These are phyloP conservation scores for Prunus campanulata DNA, from an alignment of 306 rosid genomes.

Conservation along the genomic window DNA sequence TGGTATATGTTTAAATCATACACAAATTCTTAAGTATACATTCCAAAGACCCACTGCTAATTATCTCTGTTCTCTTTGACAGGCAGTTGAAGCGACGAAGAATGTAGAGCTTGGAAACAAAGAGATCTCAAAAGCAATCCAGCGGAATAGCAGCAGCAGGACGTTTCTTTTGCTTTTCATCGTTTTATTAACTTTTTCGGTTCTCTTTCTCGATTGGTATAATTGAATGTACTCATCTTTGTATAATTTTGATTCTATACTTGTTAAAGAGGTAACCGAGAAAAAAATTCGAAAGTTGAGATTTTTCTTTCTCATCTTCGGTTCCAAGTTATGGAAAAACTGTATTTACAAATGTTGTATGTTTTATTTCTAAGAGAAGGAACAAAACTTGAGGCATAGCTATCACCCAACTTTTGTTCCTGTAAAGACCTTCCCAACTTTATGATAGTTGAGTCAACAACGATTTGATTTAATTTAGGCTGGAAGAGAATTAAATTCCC, in stretches of 20 bases:
- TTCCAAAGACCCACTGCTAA: not conserved
- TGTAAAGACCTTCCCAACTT: too few species aligned
- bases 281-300: not conserved
- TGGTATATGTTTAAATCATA: not conserved
- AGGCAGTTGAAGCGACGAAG: constrained; percentile 96
- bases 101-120: constrained; percentile 93
- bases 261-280: not conserved
- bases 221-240: constrained; percentile 35
- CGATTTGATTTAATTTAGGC: too few species aligned
- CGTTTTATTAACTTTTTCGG: constrained; percentile 77
- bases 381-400: too few species aligned
- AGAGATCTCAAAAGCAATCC: constrained; percentile 86
- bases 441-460: too few species aligned
- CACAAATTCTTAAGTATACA: too few species aligned
- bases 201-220: constrained; percentile 95
- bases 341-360: not conserved
- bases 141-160: constrained; percentile 83
- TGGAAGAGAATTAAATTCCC: too few species aligned
- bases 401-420: too few species aligned
- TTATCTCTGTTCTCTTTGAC: constrained; percentile 11
- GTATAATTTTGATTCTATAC: constrained; percentile 7
- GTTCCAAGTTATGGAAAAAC: not conserved
- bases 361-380: too few species aligned
- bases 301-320: not conserved
- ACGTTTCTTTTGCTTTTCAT: constrained; percentile 87